These are phyloP conservation scores for Hymenoscyphus occultus DNA, from an alignment of 2,329 filamentous ascomycete species.

Conservation along the genomic window DNA sequence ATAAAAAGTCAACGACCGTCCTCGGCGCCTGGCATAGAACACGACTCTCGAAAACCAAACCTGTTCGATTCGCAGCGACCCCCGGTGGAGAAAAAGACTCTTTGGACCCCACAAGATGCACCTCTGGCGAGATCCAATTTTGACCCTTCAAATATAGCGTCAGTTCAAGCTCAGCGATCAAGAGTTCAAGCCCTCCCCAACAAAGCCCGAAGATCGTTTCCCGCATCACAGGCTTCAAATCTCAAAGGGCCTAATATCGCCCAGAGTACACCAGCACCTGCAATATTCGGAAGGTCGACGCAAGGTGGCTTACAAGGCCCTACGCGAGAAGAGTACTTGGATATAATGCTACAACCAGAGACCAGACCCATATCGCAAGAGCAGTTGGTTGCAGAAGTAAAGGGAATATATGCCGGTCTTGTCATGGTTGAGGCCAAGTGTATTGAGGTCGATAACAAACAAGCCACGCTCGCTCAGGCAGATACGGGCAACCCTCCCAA, in stretches of 20 bases:
- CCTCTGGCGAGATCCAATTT: constrained; percentile 11
- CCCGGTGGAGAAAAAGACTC: constrained; percentile 20
- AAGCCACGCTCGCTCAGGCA: constrained; percentile 32
- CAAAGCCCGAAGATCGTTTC: constrained; percentile 10
- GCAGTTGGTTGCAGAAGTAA: constrained; percentile 22
- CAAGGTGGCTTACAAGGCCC: background rate
- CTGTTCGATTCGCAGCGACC: constrained; percentile 20
- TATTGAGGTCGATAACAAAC: constrained; percentile 71
- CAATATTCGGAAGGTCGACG: background rate
- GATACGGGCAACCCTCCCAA: constrained; percentile 38
- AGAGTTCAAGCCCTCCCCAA: constrained; percentile 11
- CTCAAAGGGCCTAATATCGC: background rate
- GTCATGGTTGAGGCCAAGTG: constrained; percentile 85
- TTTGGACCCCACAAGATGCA: constrained; percentile 31
- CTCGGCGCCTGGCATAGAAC: constrained; percentile 22
- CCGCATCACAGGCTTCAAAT: constrained; percentile 14
- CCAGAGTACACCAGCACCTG: background rate
- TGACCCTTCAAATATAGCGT: constrained; percentile 33
- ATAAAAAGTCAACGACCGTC: constrained; percentile 23
- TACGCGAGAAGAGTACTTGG: constrained; percentile 7
- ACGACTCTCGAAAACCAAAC: constrained; percentile 11
- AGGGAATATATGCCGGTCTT: constrained; percentile 69
- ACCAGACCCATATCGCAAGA: constrained; percentile 39
- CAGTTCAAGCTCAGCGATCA: constrained; percentile 13
- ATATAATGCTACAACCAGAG: constrained; percentile 49